Percentiles rank a stretch among this genome's conserved stretches.
Evolutionary conservation across 257 asterid species (phyloP).

Genomic region (Haberlea rhodopensis): DNA sequence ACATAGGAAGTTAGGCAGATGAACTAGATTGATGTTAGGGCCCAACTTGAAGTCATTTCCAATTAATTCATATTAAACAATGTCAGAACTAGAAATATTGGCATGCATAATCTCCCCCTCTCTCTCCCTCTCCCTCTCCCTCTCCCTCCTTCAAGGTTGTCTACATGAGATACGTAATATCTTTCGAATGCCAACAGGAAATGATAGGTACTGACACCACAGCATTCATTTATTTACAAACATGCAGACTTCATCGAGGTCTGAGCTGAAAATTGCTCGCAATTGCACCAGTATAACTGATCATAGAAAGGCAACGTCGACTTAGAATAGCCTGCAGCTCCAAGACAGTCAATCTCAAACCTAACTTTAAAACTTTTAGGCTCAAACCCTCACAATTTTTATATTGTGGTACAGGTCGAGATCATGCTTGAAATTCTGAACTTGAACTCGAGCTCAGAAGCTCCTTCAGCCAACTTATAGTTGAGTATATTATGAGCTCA

Average conservation of each 20-base stretch:
- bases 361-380: too few species aligned
- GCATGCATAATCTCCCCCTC: too few species aligned
- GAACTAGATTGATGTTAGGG: conserved; percentile 12
- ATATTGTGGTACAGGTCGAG: neutral
- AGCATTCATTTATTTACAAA: conserved; percentile 6
- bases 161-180: conserved; percentile 9
- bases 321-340: too few species aligned
- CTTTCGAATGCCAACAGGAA: conserved; percentile 1
- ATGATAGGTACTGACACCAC: neutral
- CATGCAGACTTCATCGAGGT: too few species aligned
- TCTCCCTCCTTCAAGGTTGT: conserved; percentile 3
- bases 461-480: neutral
- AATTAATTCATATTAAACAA: conserved; percentile 13
- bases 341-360: too few species aligned
- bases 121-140: too few species aligned
- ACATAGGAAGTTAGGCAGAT: neutral
- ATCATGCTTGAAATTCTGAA: neutral
- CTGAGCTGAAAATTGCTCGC: too few species aligned
- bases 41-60: conserved; percentile 7
- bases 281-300: too few species aligned
- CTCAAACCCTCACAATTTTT: neutral
- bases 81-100: conserved; percentile 1
- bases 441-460: neutral
- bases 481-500: too few species aligned
- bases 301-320: too few species aligned